Percentiles rank a stretch among this genome's conserved stretches.
These are phyloP conservation scores for Suillus ampliporus DNA, from an alignment of 768 basidiomycete species.

Conservation along the genomic window DNA sequence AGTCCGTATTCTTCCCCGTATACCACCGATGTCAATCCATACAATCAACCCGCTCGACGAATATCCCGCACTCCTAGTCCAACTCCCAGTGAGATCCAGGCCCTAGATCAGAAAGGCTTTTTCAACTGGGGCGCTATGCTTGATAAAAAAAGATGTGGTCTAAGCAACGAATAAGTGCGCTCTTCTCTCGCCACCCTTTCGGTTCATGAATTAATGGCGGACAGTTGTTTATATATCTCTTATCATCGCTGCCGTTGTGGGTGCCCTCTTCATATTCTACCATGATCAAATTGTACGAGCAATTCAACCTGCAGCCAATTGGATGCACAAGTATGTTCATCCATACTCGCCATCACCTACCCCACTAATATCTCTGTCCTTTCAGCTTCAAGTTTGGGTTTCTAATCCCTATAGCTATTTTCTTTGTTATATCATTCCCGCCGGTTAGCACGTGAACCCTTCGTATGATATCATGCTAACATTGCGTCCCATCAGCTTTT, in stretches of 20 bases:
- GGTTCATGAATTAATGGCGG: conserved; percentile 8
- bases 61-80: conserved; percentile 61
- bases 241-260: conserved; percentile 52
- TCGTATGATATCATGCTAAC: background rate
- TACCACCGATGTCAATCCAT: conserved; percentile 2
- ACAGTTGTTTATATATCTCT: conserved; percentile 56
- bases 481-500: conserved; percentile 60
- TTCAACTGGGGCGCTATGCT: conserved; percentile 51
- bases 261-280: conserved; percentile 61
- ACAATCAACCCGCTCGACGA: conserved; percentile 23
- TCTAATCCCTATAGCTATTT: conserved; percentile 78
- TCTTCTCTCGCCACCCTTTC: background rate
- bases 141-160: conserved; percentile 59
- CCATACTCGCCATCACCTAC: background rate
- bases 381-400: conserved; percentile 62
- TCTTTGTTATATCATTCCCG: conserved; percentile 88
- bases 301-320: conserved; percentile 51
- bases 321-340: conserved; percentile 47
- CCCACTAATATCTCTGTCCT: conserved; percentile 1
- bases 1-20: conserved; percentile 15
- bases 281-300: conserved; percentile 62
- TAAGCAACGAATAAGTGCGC: conserved; percentile 62
- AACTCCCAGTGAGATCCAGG: conserved; percentile 62
- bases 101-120: conserved; percentile 45
- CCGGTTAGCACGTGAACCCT: conserved; percentile 52